Percentiles rank a stretch among this genome's conserved stretches.
Evolutionary conservation across 805 yeast genomes (phyloP).

Genomic region (Saccharomycopsis sp.): DNA sequence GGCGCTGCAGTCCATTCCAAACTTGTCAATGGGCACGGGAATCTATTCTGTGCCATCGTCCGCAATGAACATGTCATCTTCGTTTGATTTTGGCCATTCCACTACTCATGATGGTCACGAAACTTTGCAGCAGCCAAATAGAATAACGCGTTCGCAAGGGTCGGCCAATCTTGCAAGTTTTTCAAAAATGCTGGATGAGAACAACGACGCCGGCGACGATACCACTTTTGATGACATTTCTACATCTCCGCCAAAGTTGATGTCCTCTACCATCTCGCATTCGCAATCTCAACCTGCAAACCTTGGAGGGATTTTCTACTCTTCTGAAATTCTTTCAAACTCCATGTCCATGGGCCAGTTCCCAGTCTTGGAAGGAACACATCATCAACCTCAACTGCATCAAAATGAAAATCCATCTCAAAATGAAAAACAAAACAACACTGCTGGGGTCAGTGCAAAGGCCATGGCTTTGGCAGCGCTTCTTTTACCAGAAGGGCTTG

Average conservation of each 20-base stretch:
- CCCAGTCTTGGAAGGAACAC: no score
- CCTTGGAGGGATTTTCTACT: not conserved
- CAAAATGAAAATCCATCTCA: not conserved
- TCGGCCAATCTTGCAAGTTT: conserved; percentile 10
- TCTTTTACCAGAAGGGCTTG: conserved; percentile 17
- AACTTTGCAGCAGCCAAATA: conserved; percentile 2
- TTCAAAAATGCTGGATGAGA: no score
- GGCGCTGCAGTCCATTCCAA: conserved; percentile 14
- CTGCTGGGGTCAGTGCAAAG: conserved; percentile 5
- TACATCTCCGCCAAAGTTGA: not conserved
- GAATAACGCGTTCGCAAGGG: conserved; percentile 8
- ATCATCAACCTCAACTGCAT: not conserved
- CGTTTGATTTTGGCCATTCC: not conserved
- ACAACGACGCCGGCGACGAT: not conserved
- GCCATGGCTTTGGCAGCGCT: conserved; percentile 5
- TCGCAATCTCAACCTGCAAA: conserved; percentile 9
- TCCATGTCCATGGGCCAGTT: no score
- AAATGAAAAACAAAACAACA: not conserved
- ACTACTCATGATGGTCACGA: no score
- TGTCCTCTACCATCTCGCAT: conserved; percentile 1
- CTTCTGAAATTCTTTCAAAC: no score
- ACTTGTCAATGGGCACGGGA: not conserved
- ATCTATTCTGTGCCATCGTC: not conserved
- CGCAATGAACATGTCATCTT: not conserved
- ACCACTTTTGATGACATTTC: not conserved